Evolutionary conservation across 1,284 basidiomycete genomes (phyloP), one percentile per base, ranked within the genome.

Genomic region (Cyathus pygmaeus): DNA sequence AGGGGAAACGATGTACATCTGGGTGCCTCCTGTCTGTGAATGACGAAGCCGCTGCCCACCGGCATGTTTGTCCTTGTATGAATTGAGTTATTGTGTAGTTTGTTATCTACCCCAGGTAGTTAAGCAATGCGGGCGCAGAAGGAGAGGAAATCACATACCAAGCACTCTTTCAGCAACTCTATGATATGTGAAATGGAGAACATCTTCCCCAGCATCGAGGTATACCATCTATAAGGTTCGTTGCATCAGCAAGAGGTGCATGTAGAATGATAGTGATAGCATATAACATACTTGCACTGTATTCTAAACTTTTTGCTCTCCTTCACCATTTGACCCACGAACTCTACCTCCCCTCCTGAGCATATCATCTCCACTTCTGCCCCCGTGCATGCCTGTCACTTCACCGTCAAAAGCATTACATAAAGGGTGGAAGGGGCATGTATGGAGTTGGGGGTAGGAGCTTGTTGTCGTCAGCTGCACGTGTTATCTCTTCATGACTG

Each of bases 41-140:
- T 0, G 92, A 94, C 96, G 96, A 98, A 0, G 86, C 92, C 0
- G 98, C 77, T 0, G 91, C 93, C 95, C 96, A 99, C 23, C 96
- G 86, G 11, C 90, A 85, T 0, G 96, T 98, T 63, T 90, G 87
- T 1, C 95, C 94, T 76, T 96, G 95, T 2, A 90, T 81, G 51
- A 95, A 91, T 71, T 94, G 90, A 0, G 89, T 89, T 53, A 98
- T 80, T 0, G 89, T 92, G 73, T 96, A 98, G 75, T 97, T 98
- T 27, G 86, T 81, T 36, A 96, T 87, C 90, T 95, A 33, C 21
- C 21, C 13, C 23, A 31, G 30, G 55, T 4, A 21, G 24, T 26
- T 42, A 57, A 2, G 55, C 53, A 31, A 21, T 17, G 30, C 24
- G 24, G 50, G 9, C 31, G 33, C 44, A 31, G 21, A 21, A 39